Evolutionary conservation across 2,329 filamentous ascomycete genomes (phyloP), one percentile per base, ranked within the genome.

Genomic region (Fusarium dimerum): DNA sequence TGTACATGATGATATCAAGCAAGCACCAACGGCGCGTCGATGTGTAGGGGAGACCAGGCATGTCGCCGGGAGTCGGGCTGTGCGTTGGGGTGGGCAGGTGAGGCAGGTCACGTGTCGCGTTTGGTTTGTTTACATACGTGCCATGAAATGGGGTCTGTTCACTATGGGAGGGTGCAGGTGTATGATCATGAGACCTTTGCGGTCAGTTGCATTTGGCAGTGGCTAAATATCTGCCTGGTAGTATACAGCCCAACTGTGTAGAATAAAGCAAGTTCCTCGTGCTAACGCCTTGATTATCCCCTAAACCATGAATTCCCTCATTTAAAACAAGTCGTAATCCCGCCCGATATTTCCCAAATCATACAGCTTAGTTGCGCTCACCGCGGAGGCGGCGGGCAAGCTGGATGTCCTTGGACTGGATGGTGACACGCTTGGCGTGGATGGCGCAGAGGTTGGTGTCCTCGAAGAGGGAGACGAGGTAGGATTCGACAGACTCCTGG

Each of bases 381-480:
- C 94, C 94, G 70, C 94, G 90, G 72, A 99, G 90, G 71, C 94
- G 90, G 66, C 94, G 89, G 70, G 93, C 92, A 46, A 97, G 86
- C 80, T 97, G 93, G 73, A 97, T 97, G 69, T 97, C 93, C 84
- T 97, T 97, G 64, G 87, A 87, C 78, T 93, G 93, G 78, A 97
- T 97, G 71, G 93, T 97, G 72, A 97, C 94, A 81, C 94, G 92
- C 87, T 97, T 97, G 78, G 94, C 93, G 80, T 97, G 94, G 76
- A 97, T 96, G 71, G 94, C 93, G 80, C 93, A 97, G 48, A 96
- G 81, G 82, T 97, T 97, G 79, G 93, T 97, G 74, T 97, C 93
- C 78, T 97, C 92, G 69, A 97, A 97, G 62, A 97, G 88, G 42
- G 92, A 96, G 77, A 97, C 92, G 69, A 99, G 89, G 80, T 97